A percentile compares a stretch with the other conserved stretches of the same genome.
Conservation (phyloP, 768 basidiomycete species). For the Tremella mesenterica region DNA sequence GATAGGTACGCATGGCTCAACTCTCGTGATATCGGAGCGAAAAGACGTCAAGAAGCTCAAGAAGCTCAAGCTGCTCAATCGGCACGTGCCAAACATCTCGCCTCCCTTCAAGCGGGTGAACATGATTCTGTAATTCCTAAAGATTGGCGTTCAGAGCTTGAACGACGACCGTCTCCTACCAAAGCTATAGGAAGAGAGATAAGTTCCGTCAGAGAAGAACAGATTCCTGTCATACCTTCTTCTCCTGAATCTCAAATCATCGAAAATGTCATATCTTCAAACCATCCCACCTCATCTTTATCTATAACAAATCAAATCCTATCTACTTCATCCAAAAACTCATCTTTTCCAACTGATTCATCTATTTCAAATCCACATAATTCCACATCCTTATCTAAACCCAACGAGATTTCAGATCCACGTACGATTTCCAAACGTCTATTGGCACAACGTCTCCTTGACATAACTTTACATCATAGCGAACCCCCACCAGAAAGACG, state of each 20-base stretch:
- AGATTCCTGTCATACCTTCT: neutral
- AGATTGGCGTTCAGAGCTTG: neutral
- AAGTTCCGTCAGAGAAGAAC: conserved; percentile 3
- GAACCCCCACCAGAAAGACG: neutral
- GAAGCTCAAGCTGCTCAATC: neutral
- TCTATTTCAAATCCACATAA: too few relatives aligned
- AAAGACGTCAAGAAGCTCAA: conserved; percentile 1
- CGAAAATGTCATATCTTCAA: neutral
- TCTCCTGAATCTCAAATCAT: too few relatives aligned
- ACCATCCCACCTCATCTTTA: neutral
- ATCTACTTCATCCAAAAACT: neutral
- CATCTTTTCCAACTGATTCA: too few relatives aligned
- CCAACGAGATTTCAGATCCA: too few relatives aligned
- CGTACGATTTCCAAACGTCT: neutral
- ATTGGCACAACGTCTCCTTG: neutral
- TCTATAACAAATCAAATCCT: neutral
- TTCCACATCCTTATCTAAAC: too few relatives aligned
- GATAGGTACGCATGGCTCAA: conserved; percentile 23
- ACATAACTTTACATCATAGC: neutral
- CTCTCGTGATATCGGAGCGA: conserved; percentile 8
- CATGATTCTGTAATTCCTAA: neutral
- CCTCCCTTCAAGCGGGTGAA: conserved; percentile 6
- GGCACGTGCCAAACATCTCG: conserved; percentile 1
- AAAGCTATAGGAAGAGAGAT: neutral
- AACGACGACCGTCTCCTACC: neutral